phyloP scores from a whole-genome alignment of 2,329 filamentous ascomycete genomes.

The Emericellopsis atlantica region DNA sequence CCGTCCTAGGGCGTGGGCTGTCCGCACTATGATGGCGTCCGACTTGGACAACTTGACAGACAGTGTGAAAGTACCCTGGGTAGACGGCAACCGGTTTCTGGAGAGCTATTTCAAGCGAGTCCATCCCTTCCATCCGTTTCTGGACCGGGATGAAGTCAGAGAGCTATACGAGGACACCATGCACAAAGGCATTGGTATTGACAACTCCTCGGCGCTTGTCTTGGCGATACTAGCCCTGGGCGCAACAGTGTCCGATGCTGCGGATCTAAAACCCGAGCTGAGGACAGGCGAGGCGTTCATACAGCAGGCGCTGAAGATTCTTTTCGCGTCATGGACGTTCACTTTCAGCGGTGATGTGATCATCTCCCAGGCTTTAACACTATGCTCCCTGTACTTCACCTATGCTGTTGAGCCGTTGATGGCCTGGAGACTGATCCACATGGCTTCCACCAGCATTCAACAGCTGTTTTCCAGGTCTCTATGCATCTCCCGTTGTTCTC shows the following conservation, averaged over 20 bases:
- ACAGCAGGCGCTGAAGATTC: conserved; percentile 4
- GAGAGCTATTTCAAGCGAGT: conserved; percentile 4
- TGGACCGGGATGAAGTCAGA: conserved; percentile 4
- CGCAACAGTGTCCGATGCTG: conserved; percentile 5
- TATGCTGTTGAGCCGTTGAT: conserved; percentile 7
- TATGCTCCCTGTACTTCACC: conserved; percentile 7
- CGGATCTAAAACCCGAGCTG: not conserved
- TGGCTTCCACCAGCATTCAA: conserved; percentile 9
- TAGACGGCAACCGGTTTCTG: conserved; percentile 4
- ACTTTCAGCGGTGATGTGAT: conserved; percentile 5
- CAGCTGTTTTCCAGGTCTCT: conserved; percentile 6
- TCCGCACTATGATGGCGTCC: conserved; percentile 2
- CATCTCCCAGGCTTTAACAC: conserved; percentile 5
- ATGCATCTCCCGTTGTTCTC: too few species aligned
- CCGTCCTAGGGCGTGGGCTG: conserved; percentile 2
- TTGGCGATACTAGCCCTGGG: conserved; percentile 6
- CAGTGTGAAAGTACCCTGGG: not conserved
- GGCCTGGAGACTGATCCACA: conserved; percentile 9
- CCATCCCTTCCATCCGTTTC: conserved; percentile 6
- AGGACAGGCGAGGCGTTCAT: conserved; percentile 4
- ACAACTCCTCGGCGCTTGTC: conserved; percentile 5
- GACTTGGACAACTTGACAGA: not conserved
- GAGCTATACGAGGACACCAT: conserved; percentile 4
- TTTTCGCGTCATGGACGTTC: conserved; percentile 6
- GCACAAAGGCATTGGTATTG: conserved; percentile 2